Base-by-base conservation (phyloP, 129 eudicot species). In the Artemisia annua region DNA sequence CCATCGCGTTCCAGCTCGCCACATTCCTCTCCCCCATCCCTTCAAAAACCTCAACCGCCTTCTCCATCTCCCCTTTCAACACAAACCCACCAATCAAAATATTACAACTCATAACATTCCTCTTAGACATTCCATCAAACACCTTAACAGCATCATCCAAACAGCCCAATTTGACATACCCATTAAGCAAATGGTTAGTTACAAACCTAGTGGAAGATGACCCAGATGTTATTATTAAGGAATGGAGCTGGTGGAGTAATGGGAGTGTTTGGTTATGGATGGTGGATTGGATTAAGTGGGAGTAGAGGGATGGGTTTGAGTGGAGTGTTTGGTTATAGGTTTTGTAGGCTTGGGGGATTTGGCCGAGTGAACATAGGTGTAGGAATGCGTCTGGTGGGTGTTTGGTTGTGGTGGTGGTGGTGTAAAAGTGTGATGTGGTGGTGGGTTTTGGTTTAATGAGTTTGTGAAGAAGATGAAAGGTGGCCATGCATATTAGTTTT, bases 1-100 rank as follows among this genome's bases (percentile, higher is more conserved):
- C 57, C 80, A 93, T 77, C 0, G 90, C 97, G 52, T 87, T 93
- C 98, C 98, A 89, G 1, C 92, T 76, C 1, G 95, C 97, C 1
- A 88, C 61, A 74, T 92, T 92, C 72, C 85, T 81, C 49, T 75
- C 61, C n/a, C 79, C 83, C 96, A 89, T 89, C 81, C 83, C 82
- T 24, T 89, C 80, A 57, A 89, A 93, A 70, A 89, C 24, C 24
- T 73, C 77, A 2, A 67, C 66, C 2, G 98, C 96, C 12, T 78
- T 53, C 52, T 56, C 90, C 89, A 89, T 68, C 16, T 89, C 88
- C 1, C 90, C 95, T 51, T 48, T 84, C 58, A 79, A 84, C 14
- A 93, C 79, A 60, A 48, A 79, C 69, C 95, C 95, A 2, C 82
- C 87, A 53, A 93, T 84, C 76, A 87, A 77, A 64, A 93, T 87